Evolutionary conservation across 2,329 filamentous ascomycete genomes (phyloP).

Genomic region (Metarhizium humberi): DNA sequence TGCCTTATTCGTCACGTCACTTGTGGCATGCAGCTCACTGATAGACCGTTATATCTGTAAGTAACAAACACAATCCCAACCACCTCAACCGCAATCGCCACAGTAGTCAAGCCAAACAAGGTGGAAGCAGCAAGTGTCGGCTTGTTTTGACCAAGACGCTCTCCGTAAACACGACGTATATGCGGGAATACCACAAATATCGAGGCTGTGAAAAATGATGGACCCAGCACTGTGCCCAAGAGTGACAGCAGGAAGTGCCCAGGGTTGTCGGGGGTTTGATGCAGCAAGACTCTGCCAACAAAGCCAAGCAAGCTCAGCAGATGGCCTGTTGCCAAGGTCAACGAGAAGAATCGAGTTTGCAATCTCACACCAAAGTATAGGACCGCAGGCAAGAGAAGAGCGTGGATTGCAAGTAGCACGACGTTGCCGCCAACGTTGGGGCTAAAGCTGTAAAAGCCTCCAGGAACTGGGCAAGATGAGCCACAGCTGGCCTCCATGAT

Average conservation of each 20-base stretch:
- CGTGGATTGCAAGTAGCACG: constrained; percentile 30
- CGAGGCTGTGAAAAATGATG: constrained; percentile 34
- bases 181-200: constrained; percentile 37
- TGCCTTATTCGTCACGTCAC: no score
- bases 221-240: constrained; percentile 36
- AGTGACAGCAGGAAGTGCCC: constrained; percentile 34
- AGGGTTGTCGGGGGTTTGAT: constrained; percentile 20
- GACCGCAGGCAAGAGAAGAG: constrained; percentile 26
- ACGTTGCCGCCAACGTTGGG: constrained; percentile 29
- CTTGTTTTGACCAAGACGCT: constrained; percentile 26
- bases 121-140: constrained; percentile 25
- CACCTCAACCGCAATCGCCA: constrained; percentile 27
- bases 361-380: constrained; percentile 29
- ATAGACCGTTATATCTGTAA: constrained; percentile 19
- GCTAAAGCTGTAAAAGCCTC: constrained; percentile 28
- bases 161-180: constrained; percentile 36
- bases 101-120: constrained; percentile 23
- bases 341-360: constrained; percentile 30
- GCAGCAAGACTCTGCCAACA: constrained; percentile 34
- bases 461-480: constrained; percentile 23
- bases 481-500: constrained; percentile 28
- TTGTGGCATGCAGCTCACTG: constrained; percentile 22
- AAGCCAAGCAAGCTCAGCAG: constrained; percentile 37
- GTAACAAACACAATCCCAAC: constrained; percentile 31
- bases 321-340: constrained; percentile 29